Evolutionary conservation across 2,329 filamentous ascomycete genomes (phyloP), one percentile per base, ranked within the genome.

Genomic region (Corinectria fuckeliana): DNA sequence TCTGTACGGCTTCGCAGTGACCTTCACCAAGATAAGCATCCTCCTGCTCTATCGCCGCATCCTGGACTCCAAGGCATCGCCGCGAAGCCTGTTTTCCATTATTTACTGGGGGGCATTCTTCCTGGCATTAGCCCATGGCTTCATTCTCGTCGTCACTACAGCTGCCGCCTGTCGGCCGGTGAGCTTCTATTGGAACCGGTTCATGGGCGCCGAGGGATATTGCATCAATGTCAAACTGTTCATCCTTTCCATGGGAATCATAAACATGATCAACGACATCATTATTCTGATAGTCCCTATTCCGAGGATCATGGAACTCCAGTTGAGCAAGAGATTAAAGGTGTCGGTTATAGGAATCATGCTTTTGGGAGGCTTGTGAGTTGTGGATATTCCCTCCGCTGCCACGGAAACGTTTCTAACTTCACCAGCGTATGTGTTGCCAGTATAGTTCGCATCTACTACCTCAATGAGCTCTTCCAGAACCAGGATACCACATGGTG

Each of bases 331-430:
- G 7, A 51, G 38, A 25, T 21, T 58, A 18, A 61, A 61, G 36
- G 45, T 26, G 6, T 58, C 58, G 4, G 49, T 61, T 3, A 56
- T 55, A 13, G 58, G 58, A 7, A 61, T 63, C 16, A 57, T 63
- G 53, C 16, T 63, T 5, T 50, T 63, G 2, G 61, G 61, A 36
- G 55, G 58, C 18, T 61, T 63, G 58, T 63, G 14, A 58, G 61
- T 61, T 30, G 8, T 8, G 2, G 5, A 10, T 16, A 28, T 16
- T 18, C 8, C 8, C 25, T n/a, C 4, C 1, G 14, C 5, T 14
- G 25, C 6, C 8, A 30, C 3, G 3, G 8, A 18, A 9, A 8
- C 2, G 2, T 34, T 4, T 28, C 51, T 58, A 45, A 55, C n/a
- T 1, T 25, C 2, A 3, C 14, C 11, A 63, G 61, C 23, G 58